Evolutionary conservation across 164 flowering plant genomes (phyloP).

Genomic region (Echeveria elegans): DNA sequence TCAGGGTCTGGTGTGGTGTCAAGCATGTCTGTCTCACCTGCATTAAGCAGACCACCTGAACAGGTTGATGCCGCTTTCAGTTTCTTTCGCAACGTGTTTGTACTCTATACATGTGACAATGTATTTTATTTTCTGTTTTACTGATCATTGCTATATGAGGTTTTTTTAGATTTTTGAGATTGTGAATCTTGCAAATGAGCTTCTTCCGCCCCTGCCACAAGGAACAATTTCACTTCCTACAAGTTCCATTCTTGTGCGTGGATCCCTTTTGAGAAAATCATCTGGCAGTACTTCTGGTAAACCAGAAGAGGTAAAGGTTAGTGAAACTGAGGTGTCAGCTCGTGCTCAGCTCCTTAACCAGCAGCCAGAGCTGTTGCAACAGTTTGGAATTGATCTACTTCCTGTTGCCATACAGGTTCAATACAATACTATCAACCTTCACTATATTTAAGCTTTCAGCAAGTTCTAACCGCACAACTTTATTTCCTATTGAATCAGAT

Average conservation of each 20-base stretch:
- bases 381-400: conserved; percentile 92
- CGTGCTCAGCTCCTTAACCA: conserved; percentile 73
- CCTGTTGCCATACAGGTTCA: conserved; percentile 85
- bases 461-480: neutral
- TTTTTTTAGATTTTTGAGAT: conserved; percentile 75
- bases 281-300: conserved; percentile 45
- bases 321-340: conserved; percentile 51
- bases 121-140: neutral
- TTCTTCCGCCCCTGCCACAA: conserved; percentile 92
- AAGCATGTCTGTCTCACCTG: conserved; percentile 78
- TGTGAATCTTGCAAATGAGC: conserved; percentile 96
- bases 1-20: conserved; percentile 74
- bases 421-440: conserved; percentile 7
- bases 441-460: neutral
- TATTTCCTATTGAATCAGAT: conserved; percentile 39
- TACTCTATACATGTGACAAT: neutral
- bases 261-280: conserved; percentile 45
- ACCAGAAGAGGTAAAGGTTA: conserved; percentile 59
- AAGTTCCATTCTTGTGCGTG: conserved; percentile 53
- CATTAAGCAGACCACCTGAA: conserved; percentile 86
- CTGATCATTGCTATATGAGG: neutral
- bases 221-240: conserved; percentile 83
- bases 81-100: neutral
- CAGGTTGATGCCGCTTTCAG: conserved; percentile 45
- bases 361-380: conserved; percentile 92